Evolutionary conservation across 495 filamentous ascomycete species (phyloP).

Genomic region (Xanthoparmelia taractica): DNA sequence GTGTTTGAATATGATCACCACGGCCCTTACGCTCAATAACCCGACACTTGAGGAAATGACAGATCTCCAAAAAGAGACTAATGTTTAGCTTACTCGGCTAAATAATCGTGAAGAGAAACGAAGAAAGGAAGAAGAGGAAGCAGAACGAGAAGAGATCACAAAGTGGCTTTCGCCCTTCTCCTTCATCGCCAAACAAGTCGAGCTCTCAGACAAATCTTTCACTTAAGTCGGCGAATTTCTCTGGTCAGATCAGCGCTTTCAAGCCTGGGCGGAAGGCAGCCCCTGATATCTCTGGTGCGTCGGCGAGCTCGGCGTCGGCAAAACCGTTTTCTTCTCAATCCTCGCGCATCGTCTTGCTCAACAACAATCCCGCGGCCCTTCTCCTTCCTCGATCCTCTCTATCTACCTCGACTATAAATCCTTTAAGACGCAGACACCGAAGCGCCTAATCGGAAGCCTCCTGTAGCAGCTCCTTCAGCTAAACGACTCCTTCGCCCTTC

Average conservation of each 20-base stretch:
- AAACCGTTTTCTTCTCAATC: conserved; percentile 26
- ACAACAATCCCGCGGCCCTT: not conserved
- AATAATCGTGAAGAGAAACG: not conserved
- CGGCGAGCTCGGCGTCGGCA: conserved; percentile 24
- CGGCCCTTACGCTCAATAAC: conserved; percentile 1
- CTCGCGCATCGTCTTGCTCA: conserved; percentile 18
- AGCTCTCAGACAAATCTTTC: conserved; percentile 10
- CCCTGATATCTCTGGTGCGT: conserved; percentile 20
- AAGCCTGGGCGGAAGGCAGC: conserved; percentile 21
- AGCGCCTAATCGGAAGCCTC: conserved; percentile 25
- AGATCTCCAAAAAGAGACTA: conserved; percentile 1
- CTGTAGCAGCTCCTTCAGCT: conserved; percentile 26
- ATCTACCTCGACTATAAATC: conserved; percentile 25
- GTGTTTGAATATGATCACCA: conserved; percentile 4
- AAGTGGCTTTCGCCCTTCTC: conserved; percentile 18
- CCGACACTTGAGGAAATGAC: conserved; percentile 5
- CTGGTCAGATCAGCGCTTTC: conserved; percentile 17
- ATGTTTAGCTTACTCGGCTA: not conserved
- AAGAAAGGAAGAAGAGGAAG: conserved; percentile 3
- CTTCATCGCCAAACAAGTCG: conserved; percentile 19
- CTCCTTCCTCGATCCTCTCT: conserved; percentile 17
- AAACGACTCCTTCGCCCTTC: conserved; percentile 4
- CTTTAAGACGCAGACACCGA: conserved; percentile 13
- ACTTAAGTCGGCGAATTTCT: conserved; percentile 16
- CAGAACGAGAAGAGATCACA: conserved; percentile 12